Conservation (phyloP, 495 filamentous ascomycete genomes). For the Rhizodiscina lignyota region DNA sequence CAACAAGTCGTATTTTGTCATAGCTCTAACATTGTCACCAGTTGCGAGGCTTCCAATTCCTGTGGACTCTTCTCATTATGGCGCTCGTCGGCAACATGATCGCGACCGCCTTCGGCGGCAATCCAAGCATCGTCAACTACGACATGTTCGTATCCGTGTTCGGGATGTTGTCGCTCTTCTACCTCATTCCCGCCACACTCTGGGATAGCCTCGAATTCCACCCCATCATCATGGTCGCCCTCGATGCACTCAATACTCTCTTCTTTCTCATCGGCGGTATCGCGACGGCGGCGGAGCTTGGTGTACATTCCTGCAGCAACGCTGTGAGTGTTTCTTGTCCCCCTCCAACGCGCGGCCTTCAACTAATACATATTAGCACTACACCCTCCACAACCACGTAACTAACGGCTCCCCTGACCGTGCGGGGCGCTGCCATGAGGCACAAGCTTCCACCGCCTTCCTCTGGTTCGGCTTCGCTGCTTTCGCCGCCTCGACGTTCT, state of each 20-base stretch:
- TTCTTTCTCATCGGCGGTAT: constrained; percentile 52
- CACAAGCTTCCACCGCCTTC: constrained; percentile 51
- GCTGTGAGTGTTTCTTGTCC: constrained; percentile 25
- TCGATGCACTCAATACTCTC: constrained; percentile 43
- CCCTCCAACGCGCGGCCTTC: not conserved
- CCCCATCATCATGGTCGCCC: constrained; percentile 35
- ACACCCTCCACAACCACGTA: constrained; percentile 38
- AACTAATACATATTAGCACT: constrained; percentile 26
- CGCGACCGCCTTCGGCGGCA: constrained; percentile 32
- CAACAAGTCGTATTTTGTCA: too few species aligned
- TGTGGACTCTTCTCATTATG: constrained; percentile 51
- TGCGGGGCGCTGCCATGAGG: constrained; percentile 46
- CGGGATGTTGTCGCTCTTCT: constrained; percentile 45
- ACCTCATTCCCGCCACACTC: constrained; percentile 37
- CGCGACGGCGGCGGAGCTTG: constrained; percentile 43
- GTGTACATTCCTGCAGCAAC: constrained; percentile 45
- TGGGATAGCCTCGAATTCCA: constrained; percentile 30
- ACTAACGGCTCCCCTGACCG: constrained; percentile 39
- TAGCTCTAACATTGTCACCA: not conserved
- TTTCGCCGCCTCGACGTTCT: constrained; percentile 34
- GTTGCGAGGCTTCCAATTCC: constrained; percentile 36
- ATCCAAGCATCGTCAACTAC: constrained; percentile 47
- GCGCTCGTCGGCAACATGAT: constrained; percentile 56
- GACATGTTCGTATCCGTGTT: constrained; percentile 49
- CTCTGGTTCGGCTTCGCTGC: constrained; percentile 55